Percentiles rank a stretch among this genome's conserved stretches.
phyloP scores from a whole-genome alignment of 2,329 filamentous ascomycete genomes.

The Colletotrichum coccodes region DNA sequence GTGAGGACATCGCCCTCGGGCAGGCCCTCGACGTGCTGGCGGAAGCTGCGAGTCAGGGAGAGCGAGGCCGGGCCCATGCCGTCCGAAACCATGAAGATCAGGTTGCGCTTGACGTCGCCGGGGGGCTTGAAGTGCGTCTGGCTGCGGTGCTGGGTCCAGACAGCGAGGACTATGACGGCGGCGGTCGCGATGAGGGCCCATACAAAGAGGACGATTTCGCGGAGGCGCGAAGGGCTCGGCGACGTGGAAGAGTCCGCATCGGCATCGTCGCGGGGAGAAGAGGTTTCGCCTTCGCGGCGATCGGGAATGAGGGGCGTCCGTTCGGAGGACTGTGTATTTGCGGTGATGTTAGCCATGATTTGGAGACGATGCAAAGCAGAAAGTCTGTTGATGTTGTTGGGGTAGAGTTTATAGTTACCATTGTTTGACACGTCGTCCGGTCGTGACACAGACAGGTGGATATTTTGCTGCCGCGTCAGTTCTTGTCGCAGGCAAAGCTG shows the following conservation, averaged over 20 bases:
- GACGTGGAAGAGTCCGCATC: slow-evolving; percentile 10
- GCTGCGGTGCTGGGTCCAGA: slow-evolving; percentile 79
- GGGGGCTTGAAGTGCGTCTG: slow-evolving; percentile 49
- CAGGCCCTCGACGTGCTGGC: slow-evolving; percentile 80
- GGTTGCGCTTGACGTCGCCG: slow-evolving; percentile 76
- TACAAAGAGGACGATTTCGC: slow-evolving; percentile 79
- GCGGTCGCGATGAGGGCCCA: slow-evolving; percentile 88
- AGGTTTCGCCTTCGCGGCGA: slow-evolving; percentile 35
- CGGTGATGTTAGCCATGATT: slow-evolving; percentile 20
- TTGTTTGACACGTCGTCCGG: not conserved
- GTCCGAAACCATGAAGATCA: slow-evolving; percentile 99
- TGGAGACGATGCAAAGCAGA: not conserved
- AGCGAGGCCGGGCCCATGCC: slow-evolving; percentile 97
- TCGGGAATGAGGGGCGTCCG: slow-evolving; percentile 54
- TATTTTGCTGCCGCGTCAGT: slow-evolving; percentile 5
- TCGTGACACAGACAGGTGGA: not conserved
- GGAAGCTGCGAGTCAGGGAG: slow-evolving; percentile 85
- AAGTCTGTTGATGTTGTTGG: not conserved
- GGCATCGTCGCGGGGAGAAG: slow-evolving; percentile 42
- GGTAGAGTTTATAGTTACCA: slow-evolving; percentile 2
- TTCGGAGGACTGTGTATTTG: slow-evolving; percentile 55
- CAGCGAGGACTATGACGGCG: slow-evolving; percentile 80
- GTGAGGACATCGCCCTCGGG: slow-evolving; percentile 79
- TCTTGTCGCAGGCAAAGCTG: slow-evolving; percentile 14
- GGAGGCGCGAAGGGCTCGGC: slow-evolving; percentile 56